phyloP scores from a whole-genome alignment of 2,329 filamentous ascomycete species.

The Talaromyces sp. region DNA sequence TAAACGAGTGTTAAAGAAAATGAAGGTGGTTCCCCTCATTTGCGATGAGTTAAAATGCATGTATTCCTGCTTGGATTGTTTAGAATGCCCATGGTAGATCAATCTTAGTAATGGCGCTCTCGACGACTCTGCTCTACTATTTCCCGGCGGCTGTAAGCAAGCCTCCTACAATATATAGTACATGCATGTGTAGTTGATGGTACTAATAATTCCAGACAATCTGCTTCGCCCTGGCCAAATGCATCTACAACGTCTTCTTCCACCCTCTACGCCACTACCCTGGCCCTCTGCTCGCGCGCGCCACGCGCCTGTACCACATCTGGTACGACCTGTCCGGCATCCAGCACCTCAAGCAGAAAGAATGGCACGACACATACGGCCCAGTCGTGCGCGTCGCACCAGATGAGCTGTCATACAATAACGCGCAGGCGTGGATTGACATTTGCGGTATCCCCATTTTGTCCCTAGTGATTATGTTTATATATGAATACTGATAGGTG shows the following conservation, averaged over 20 bases:
- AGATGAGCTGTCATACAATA: slow-evolving; percentile 39
- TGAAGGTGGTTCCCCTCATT: too few relatives aligned
- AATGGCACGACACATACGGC: slow-evolving; percentile 27
- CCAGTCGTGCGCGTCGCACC: slow-evolving; percentile 39
- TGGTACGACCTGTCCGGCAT: slow-evolving; percentile 16
- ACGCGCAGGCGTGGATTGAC: slow-evolving; percentile 34
- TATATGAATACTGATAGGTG: slow-evolving; percentile 5
- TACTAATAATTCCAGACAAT: not conserved
- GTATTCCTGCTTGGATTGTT: too few relatives aligned
- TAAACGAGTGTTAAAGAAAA: too few relatives aligned
- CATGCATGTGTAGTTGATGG: not conserved
- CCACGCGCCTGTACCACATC: slow-evolving; percentile 7
- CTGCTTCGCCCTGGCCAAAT: not conserved
- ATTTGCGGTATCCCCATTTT: slow-evolving; percentile 31
- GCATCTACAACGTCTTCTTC: slow-evolving; percentile 2
- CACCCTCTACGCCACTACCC: slow-evolving; percentile 2
- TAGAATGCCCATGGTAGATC: too few relatives aligned
- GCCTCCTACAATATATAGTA: not conserved
- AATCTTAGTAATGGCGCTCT: not conserved
- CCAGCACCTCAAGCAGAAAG: slow-evolving; percentile 20
- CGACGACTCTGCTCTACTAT: not conserved
- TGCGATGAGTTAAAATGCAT: not conserved
- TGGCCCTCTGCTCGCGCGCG: slow-evolving; percentile 4
- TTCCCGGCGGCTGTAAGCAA: not conserved
- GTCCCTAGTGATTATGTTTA: too few relatives aligned